Evolutionary conservation across 257 asterid genomes (phyloP).

Genomic region (Craterostigma plantagineum): DNA sequence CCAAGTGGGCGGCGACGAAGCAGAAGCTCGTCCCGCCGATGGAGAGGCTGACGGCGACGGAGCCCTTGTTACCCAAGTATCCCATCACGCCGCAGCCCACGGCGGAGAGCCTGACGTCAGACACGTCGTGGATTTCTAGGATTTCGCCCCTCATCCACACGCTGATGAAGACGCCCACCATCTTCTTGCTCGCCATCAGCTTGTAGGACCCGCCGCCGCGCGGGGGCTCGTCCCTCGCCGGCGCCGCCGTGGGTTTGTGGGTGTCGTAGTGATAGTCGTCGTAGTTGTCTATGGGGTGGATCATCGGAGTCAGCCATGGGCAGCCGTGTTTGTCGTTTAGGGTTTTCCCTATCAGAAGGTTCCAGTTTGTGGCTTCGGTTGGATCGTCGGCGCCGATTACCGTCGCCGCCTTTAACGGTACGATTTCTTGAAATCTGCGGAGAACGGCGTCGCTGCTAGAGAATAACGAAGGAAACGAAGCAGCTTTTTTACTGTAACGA

Average conservation of each 20-base stretch:
- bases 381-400: conserved; percentile 74
- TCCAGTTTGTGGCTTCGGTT: conserved; percentile 88
- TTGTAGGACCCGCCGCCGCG: conserved; percentile 17
- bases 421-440: conserved; percentile 84
- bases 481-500: not conserved
- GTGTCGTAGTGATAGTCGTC: conserved; percentile 23
- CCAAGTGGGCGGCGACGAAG: conserved; percentile 80
- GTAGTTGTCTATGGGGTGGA: conserved; percentile 40
- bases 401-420: conserved; percentile 52
- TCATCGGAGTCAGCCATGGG: conserved; percentile 58
- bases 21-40: conserved; percentile 74
- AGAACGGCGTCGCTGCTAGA: conserved; percentile 1
- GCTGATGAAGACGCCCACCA: conserved; percentile 90
- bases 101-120: conserved; percentile 49
- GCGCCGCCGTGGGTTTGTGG: no score
- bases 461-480: conserved; percentile 1
- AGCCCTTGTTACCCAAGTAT: conserved; percentile 81
- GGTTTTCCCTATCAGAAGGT: conserved; percentile 47
- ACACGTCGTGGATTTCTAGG: conserved; percentile 26
- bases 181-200: conserved; percentile 75
- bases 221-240: conserved; percentile 8
- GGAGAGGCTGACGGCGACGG: conserved; percentile 64
- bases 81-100: conserved; percentile 98
- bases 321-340: conserved; percentile 51
- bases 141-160: conserved; percentile 71